These are phyloP conservation scores for Ochromonas danica DNA, from an alignment of 108 stramenopile genomes.

Conservation along the genomic window DNA sequence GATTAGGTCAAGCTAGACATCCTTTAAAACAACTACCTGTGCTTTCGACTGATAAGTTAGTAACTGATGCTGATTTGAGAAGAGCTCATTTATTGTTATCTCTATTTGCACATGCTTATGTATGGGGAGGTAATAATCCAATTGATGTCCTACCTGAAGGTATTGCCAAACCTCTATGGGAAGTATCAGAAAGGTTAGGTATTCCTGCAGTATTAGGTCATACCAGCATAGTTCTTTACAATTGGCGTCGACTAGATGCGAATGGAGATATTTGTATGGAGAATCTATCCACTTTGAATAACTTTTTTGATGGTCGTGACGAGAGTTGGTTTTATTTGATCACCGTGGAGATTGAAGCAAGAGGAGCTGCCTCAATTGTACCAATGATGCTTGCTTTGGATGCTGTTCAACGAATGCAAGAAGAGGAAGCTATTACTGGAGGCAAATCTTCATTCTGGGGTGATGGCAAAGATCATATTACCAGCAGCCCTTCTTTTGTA, in stretches of 20 bases:
- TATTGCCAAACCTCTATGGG: conserved; percentile 45
- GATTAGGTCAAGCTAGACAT: conserved; percentile 46
- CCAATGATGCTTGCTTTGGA: conserved; percentile 48
- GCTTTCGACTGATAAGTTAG: conserved; percentile 40
- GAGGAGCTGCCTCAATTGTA: conserved; percentile 45
- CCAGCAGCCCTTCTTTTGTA: no score
- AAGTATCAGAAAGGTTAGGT: conserved; percentile 43
- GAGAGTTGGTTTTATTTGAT: conserved; percentile 55
- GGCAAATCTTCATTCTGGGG: no score
- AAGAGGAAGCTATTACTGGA: conserved; percentile 6
- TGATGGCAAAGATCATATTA: no score
- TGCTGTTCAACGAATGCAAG: conserved; percentile 22
- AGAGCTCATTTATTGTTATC: conserved; percentile 47
- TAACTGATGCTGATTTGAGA: conserved; percentile 45
- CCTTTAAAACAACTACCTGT: conserved; percentile 42
- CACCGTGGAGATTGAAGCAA: conserved; percentile 55
- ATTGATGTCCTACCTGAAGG: conserved; percentile 46
- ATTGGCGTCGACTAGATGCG: conserved; percentile 53
- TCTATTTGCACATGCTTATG: conserved; percentile 51
- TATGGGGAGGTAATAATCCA: conserved; percentile 47
- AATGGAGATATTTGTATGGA: conserved; percentile 40
- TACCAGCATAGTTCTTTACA: conserved; percentile 44
- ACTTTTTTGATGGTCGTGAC: conserved; percentile 51
- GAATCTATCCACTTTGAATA: conserved; percentile 50
- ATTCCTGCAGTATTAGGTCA: conserved; percentile 49